These are phyloP conservation scores for Elsinoe perseae DNA, from an alignment of 2,329 filamentous ascomycete genomes.

Conservation along the genomic window DNA sequence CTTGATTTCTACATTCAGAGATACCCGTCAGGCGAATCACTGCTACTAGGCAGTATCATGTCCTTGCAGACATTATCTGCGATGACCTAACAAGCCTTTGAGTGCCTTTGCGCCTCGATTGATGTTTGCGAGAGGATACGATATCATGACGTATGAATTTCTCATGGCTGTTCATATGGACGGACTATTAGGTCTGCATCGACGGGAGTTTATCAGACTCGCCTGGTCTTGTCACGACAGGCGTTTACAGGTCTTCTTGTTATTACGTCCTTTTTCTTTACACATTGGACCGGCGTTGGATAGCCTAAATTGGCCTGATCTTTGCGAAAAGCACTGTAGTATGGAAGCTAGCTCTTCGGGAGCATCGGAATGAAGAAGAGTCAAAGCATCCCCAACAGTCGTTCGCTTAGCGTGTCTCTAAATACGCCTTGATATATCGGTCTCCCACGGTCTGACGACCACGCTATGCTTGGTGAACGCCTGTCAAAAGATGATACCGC, in stretches of 20 bases:
- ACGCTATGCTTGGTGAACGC: not conserved
- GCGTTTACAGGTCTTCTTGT: not conserved
- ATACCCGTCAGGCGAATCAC: constrained; percentile 10
- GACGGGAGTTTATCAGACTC: constrained; percentile 7
- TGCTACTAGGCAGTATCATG: constrained; percentile 4
- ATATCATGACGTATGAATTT: constrained; percentile 7
- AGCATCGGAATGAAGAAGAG: not conserved
- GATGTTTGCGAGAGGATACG: not conserved
- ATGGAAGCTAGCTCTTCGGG: not conserved
- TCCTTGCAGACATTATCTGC: not conserved
- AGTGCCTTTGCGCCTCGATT: not conserved
- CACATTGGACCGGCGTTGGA: constrained; percentile 3
- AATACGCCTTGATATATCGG: not conserved
- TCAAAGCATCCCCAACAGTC: not conserved
- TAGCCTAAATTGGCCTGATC: not conserved
- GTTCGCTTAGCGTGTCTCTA: not conserved
- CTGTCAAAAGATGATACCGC: not conserved
- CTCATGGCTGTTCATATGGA: not conserved
- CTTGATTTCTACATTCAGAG: not conserved
- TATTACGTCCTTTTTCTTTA: not conserved
- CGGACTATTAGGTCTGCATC: constrained; percentile 6
- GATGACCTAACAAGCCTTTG: not conserved
- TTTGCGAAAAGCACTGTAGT: not conserved
- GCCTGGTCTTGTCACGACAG: not conserved
- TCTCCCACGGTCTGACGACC: not conserved